A percentile compares a stretch with the other conserved stretches of the same genome.
phyloP scores from a whole-genome alignment of 139 green algal species.

The Gonium pectorale region DNA sequence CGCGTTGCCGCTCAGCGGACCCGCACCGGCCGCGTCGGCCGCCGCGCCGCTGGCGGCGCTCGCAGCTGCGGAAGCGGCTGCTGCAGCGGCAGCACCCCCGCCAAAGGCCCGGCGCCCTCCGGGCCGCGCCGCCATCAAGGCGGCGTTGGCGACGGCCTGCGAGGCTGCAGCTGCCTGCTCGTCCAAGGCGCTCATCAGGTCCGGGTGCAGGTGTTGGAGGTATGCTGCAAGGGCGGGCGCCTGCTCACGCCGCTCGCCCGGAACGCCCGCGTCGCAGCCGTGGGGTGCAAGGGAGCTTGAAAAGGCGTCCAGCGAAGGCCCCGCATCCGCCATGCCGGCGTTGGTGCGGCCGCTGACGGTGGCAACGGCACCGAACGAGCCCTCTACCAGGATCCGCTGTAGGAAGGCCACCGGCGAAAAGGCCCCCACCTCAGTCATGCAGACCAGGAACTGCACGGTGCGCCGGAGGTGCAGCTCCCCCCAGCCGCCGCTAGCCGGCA shows the following conservation, averaged over 20 bases:
- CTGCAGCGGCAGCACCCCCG: neutral
- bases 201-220: slow-evolving; percentile 40
- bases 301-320: no score
- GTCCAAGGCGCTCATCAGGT: neutral
- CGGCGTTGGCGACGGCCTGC: neutral
- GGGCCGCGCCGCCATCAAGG: no score
- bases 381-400: slow-evolving; percentile 22
- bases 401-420: slow-evolving; percentile 10
- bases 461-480: slow-evolving; percentile 25
- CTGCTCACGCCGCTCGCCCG: neutral
- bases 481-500: neutral
- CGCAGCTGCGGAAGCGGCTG: neutral
- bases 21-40: neutral
- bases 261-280: neutral
- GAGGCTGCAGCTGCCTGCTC: slow-evolving; percentile 4
- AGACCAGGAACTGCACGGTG: slow-evolving; percentile 23
- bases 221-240: slow-evolving; percentile 1
- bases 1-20: neutral
- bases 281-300: no score
- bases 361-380: neutral
- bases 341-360: neutral
- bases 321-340: neutral
- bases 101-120: slow-evolving; percentile 10
- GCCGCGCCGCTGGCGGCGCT: neutral
- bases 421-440: slow-evolving; percentile 17